Base-by-base conservation (phyloP, 306 rosid species). In the Albizia julibrissin region DNA sequence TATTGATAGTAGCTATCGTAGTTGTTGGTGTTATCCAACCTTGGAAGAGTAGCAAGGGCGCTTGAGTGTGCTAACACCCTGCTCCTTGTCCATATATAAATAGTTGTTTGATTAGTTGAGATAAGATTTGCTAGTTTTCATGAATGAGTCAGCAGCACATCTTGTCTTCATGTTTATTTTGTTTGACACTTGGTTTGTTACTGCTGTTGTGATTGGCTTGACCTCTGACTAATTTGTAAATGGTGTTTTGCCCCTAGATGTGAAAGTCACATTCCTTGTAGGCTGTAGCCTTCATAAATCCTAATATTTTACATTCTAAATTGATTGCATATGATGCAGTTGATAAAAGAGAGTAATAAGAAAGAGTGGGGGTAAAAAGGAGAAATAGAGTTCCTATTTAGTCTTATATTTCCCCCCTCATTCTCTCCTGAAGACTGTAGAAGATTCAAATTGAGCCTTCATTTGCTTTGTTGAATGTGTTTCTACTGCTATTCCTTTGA, bases 31-130 rank as follows among this genome's bases (percentile, higher is more conserved):
- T 92, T 83, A 44, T 94, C 84, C 75, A 88, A 84, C 96, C 98
- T 83, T 92, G 94, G 98, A 92, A 92, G 91, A 92, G 85, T 87
- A 86, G 75, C 89, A 78, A 89, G 85, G 91, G 94, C 46, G 85
- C 90, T 86, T 87, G 85, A 88, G 88, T 56, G 76, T 64, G 58
- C 76, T 58, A 50, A 73, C 81, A 83, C 79, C 56, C 19, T 71
- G 46, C 70, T 80, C 84, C 74, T 82, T 87, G 86, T 83, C 88
- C 85, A 81, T 90, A 85, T 76, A 85, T 76, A 74, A 49, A 52
- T 42, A 69, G 52, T 80, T 75, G n/a, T 50, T 79, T 73, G 68
- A 80, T 86, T 82, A 77, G 84, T 82, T 78, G 75, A 29, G 78
- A 77, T 42, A 82, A 29, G 77, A 78, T 81, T 47, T 82, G 77